phyloP scores from a whole-genome alignment of 345 rosid species.

The Cochlearia excelsa region DNA sequence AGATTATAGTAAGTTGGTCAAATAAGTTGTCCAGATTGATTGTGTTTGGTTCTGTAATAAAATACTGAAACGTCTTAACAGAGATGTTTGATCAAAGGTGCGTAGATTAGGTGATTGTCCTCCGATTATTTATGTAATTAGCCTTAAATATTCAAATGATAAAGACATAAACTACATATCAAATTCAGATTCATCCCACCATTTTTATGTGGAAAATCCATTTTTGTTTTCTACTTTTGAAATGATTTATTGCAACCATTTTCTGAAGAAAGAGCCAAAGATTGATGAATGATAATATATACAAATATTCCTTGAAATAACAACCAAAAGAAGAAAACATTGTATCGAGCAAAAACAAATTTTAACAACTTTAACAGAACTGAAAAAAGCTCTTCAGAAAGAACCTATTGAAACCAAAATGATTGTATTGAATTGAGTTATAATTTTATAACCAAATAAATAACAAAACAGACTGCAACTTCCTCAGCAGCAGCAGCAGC shows the following conservation, averaged over 20 bases:
- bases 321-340: neutral
- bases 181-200: conserved; percentile 11
- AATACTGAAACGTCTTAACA: too few species aligned
- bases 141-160: neutral
- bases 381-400: conserved; percentile 17
- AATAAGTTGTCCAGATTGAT: too few species aligned
- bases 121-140: too few species aligned
- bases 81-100: too few species aligned
- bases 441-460: conserved; percentile 17
- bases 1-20: too few species aligned
- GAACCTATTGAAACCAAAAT: conserved; percentile 26
- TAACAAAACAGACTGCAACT: conserved; percentile 17
- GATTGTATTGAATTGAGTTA: conserved; percentile 22
- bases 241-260: neutral
- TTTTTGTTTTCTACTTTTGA: too few species aligned
- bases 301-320: neutral
- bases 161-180: conserved; percentile 20
- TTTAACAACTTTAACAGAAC: conserved; percentile 14
- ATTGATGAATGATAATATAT: neutral
- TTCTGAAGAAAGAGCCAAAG: neutral
- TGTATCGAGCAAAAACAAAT: conserved; percentile 10
- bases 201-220: too few species aligned
- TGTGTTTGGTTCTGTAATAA: too few species aligned
- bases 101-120: too few species aligned
- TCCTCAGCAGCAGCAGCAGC: neutral